Percentiles rank a stretch among this genome's conserved stretches.
Evolutionary conservation across 2,329 filamentous ascomycete genomes (phyloP).

Genomic region (Aspergillus sojae): DNA sequence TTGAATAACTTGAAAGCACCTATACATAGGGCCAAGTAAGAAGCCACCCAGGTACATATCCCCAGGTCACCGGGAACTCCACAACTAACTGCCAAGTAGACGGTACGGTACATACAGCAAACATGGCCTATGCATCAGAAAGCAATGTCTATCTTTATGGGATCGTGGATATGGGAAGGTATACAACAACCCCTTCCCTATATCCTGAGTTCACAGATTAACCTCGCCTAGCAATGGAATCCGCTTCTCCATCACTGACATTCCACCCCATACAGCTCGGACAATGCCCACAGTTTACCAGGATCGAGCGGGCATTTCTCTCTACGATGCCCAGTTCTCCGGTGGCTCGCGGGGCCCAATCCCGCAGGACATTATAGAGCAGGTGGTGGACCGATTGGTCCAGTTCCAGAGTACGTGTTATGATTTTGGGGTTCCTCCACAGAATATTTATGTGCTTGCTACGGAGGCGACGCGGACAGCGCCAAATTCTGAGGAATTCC

Average conservation of each 20-base stretch:
- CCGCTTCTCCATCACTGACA: slow-evolving; percentile 83
- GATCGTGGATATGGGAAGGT: slow-evolving; percentile 48
- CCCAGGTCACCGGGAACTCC: background rate
- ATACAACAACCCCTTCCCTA: slow-evolving; percentile 8
- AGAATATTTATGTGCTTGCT: slow-evolving; percentile 74
- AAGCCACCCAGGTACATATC: background rate
- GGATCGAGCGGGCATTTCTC: slow-evolving; percentile 76
- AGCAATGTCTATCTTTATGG: slow-evolving; percentile 29
- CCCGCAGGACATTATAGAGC: slow-evolving; percentile 59
- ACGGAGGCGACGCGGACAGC: slow-evolving; percentile 88
- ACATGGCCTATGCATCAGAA: background rate
- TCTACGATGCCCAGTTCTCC: slow-evolving; percentile 76
- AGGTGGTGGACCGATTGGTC: slow-evolving; percentile 68
- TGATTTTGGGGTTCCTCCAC: slow-evolving; percentile 65
- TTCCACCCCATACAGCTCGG: slow-evolving; percentile 71
- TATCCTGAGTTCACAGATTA: background rate
- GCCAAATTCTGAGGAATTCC: slow-evolving; percentile 70
- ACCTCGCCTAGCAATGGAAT: slow-evolving; percentile 71
- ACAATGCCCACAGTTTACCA: slow-evolving; percentile 77
- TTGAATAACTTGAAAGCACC: background rate
- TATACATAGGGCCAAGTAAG: background rate
- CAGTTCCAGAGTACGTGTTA: slow-evolving; percentile 73
- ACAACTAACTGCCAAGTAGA: background rate
- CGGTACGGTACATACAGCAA: background rate
- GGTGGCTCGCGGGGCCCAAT: slow-evolving; percentile 54